Base-by-base conservation (phyloP, 345 rosid genomes). In the Anastatica hierochuntica region DNA sequence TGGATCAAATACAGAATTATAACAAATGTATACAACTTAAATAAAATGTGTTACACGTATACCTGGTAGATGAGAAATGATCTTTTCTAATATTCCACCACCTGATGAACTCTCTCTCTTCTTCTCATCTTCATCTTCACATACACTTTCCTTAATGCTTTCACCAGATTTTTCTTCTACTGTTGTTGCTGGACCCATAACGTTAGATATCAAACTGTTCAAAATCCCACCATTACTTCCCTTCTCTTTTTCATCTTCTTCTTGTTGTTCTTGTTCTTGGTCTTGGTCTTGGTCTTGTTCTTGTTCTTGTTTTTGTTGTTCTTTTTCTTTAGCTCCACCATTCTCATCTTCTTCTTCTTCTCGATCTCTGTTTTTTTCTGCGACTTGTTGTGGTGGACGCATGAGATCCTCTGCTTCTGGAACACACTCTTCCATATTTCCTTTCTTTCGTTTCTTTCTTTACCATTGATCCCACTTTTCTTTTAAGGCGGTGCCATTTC, bases 31-130 rank as follows among this genome's bases (percentile, higher is more conserved):
- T n/a, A n/a, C n/a, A n/a, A n/a, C n/a, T n/a, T n/a, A n/a, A n/a
- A n/a, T n/a, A n/a, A n/a, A n/a, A n/a, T n/a, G n/a, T n/a, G n/a
- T 27, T 12, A 19, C 0, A 49, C 21, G 43, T 16, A 33, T 58
- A 77, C 87, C 90, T 34, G 87, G 88, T 11, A 84, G 70, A 62
- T 76, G 84, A 49, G 85, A 77, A 31, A 84, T 61, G 35, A 84
- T 76, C 65, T 43, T 82, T 6, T 68, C 68, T 11, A 84, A 64
- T 42, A 88, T 53, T 3, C 89, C 73, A 14, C 59, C 64, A 14
- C 59, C 64, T 4, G 61, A 53, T 4, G 61, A 53, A 21, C 45
- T 71, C 5, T 59, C 64, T 19, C 49, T 53, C 16, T 57, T 43
- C 23, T 65, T 16, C 38, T 43, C 58, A 49, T 56, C 49, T 9